Percentiles rank a stretch among this genome's conserved stretches.
Evolutionary conservation across 2,329 filamentous ascomycete species (phyloP).

Genomic region (Aureobasidium uvarum): DNA sequence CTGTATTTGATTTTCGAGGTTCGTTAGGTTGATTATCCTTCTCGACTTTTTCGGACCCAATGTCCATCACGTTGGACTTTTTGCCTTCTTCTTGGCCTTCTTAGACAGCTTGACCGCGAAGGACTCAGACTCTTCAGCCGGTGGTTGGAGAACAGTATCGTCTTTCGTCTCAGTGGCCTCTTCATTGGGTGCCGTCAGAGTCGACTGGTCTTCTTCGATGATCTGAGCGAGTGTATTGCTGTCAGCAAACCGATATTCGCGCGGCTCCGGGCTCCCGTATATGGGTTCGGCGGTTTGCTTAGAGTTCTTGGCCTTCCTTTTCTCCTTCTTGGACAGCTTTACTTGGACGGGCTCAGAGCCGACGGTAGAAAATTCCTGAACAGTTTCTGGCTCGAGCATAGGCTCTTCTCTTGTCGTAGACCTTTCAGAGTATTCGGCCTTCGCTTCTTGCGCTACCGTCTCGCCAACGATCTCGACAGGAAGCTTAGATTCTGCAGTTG

Average conservation of each 20-base stretch:
- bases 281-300: not conserved
- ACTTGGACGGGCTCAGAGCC: not conserved
- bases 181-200: not conserved
- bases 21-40: not conserved
- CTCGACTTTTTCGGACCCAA: not conserved
- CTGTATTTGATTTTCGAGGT: not conserved
- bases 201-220: not conserved
- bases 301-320: slow-evolving; percentile 41
- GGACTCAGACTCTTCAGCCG: not conserved
- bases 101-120: slow-evolving; percentile 32
- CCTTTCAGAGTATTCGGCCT: not conserved
- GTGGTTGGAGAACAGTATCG: no score
- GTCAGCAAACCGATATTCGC: not conserved
- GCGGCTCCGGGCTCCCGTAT: not conserved
- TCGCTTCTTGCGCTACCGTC: not conserved
- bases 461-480: not conserved
- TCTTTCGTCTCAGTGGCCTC: not conserved
- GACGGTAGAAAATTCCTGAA: not conserved
- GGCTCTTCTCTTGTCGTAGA: not conserved
- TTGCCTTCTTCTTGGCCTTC: slow-evolving; percentile 35
- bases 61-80: not conserved
- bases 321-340: slow-evolving; percentile 45
- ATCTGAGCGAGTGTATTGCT: not conserved
- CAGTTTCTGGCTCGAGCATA: slow-evolving; percentile 26
- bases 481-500: not conserved